Conservation (phyloP, 2,329 filamentous ascomycete genomes). For the Sclerotinia sclerotiorum region DNA sequence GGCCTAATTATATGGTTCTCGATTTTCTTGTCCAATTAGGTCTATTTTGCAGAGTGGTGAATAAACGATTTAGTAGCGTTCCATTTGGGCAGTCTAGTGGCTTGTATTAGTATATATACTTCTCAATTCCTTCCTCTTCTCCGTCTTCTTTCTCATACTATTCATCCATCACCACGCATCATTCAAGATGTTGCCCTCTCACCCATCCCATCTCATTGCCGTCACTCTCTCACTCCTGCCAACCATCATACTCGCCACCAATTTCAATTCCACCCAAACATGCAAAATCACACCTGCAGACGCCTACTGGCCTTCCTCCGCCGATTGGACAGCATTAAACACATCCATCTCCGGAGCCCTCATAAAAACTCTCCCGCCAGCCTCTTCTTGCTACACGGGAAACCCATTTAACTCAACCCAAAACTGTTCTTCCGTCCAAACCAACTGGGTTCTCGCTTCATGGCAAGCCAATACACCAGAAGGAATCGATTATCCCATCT, state of each 20-base stretch:
- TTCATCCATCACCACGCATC: not conserved
- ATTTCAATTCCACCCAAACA: not conserved
- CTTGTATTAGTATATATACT: too few relatives aligned
- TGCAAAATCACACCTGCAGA: conserved; percentile 16
- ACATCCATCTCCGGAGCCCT: conserved; percentile 39
- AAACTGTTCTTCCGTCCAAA: conserved; percentile 40
- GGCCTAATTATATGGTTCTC: too few relatives aligned
- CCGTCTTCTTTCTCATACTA: too few relatives aligned
- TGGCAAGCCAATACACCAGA: conserved; percentile 44
- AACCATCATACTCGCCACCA: not conserved
- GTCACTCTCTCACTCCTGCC: not conserved
- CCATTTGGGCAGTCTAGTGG: too few relatives aligned
- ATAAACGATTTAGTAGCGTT: too few relatives aligned
- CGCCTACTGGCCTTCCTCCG: conserved; percentile 40
- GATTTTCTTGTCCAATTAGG: too few relatives aligned
- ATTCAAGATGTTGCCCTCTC: too few relatives aligned
- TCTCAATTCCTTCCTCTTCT: too few relatives aligned
- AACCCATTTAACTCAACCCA: not conserved
- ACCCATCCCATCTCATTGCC: too few relatives aligned
- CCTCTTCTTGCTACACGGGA: conserved; percentile 41
- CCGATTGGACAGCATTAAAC: conserved; percentile 41
- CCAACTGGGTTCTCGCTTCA: conserved; percentile 40
- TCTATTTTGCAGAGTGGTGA: too few relatives aligned
- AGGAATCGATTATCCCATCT: conserved; percentile 33
- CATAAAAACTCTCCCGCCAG: conserved; percentile 39